Percentiles rank a stretch among this genome's conserved stretches.
Evolutionary conservation across 108 stramenopile genomes (phyloP).

Genomic region (Stephanodiscus minutulus): DNA sequence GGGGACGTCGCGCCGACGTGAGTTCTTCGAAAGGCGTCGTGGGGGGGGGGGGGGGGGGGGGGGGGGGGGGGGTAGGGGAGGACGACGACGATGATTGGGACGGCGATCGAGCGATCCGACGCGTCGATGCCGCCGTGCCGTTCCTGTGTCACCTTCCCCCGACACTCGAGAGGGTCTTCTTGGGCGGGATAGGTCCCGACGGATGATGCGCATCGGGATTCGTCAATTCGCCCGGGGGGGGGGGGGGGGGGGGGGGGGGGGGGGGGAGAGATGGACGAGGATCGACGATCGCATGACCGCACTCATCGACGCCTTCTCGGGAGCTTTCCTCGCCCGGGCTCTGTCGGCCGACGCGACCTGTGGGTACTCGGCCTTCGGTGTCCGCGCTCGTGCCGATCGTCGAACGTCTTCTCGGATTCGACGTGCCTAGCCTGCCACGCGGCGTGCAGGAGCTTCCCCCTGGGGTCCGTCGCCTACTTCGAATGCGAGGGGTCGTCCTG

Average conservation of each 20-base stretch:
- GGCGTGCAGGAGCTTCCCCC: constrained; percentile 16
- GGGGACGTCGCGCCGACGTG: constrained; percentile 80
- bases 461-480: constrained; percentile 12
- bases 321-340: constrained; percentile 1
- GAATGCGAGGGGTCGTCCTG: constrained; percentile 9
- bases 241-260: too few species aligned
- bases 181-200: not conserved
- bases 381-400: not conserved
- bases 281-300: not conserved
- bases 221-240: too few species aligned
- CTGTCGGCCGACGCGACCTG: not conserved
- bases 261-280: not conserved
- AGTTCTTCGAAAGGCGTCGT: too few species aligned
- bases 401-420: not conserved
- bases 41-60: too few species aligned
- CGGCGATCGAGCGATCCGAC: too few species aligned
- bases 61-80: too few species aligned
- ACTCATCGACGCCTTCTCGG: constrained; percentile 8
- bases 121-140: too few species aligned
- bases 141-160: constrained; percentile 11
- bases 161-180: constrained; percentile 21
- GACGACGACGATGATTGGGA: too few species aligned
- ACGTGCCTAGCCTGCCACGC: not conserved
- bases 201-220: constrained; percentile 17
- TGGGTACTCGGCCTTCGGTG: not conserved